Evolutionary conservation across 257 asterid species (phyloP).

Genomic region (Solanum ahanhuiri): DNA sequence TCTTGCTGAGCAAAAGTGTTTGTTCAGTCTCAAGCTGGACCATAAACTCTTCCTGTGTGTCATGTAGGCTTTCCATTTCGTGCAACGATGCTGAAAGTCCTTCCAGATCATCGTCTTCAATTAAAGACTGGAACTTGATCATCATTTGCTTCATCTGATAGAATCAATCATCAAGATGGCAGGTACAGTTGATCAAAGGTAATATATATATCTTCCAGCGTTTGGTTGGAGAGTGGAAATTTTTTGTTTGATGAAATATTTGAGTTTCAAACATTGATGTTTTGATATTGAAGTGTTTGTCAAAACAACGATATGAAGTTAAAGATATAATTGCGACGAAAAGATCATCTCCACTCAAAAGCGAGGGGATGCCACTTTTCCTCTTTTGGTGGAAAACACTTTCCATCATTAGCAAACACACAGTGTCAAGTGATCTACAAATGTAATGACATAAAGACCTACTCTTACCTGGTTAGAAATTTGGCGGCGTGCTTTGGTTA

Average conservation of each 20-base stretch:
- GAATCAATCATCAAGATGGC: neutral
- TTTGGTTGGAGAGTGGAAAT: neutral
- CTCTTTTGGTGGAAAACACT: neutral
- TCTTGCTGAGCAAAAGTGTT: conserved; percentile 53
- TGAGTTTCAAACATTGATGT: neutral
- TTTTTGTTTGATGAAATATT: neutral
- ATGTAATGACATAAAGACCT: neutral
- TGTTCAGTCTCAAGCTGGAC: conserved; percentile 79
- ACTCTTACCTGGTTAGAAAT: conserved; percentile 54
- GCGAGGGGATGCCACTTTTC: neutral
- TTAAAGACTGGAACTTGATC: conserved; percentile 56
- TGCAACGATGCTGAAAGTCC: conserved; percentile 41
- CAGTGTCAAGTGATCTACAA: neutral
- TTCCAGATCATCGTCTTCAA: conserved; percentile 51
- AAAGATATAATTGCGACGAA: neutral
- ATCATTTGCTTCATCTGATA: conserved; percentile 68
- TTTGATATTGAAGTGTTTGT: neutral
- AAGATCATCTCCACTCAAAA: neutral
- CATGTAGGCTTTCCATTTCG: conserved; percentile 75
- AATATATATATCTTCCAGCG: neutral
- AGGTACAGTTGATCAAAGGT: neutral
- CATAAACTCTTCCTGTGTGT: conserved; percentile 56
- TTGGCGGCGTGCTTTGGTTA: conserved; percentile 41
- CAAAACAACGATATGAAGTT: neutral
- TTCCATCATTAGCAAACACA: neutral